phyloP scores from a whole-genome alignment of 2,329 filamentous ascomycete species.

The Sphaerostilbella broomeana region DNA sequence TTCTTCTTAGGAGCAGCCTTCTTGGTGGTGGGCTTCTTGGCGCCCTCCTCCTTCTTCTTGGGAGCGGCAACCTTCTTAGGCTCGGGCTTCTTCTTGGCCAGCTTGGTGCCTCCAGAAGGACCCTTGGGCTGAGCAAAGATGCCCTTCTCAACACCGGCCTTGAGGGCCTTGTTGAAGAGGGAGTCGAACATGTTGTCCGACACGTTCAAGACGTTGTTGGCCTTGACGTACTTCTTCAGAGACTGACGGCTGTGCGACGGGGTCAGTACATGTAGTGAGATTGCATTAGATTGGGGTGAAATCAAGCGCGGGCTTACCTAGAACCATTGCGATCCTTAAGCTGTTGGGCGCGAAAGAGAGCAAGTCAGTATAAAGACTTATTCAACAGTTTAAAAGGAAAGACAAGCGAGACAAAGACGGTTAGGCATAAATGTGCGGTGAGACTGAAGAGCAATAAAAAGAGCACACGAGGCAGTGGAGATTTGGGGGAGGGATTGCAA shows the following conservation, averaged over 20 bases:
- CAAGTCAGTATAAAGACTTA: constrained; percentile 32
- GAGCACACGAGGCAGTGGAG: not conserved
- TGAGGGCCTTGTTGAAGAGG: constrained; percentile 81
- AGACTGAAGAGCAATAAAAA: not conserved
- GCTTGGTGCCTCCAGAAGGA: constrained; percentile 84
- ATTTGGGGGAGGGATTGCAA: not conserved
- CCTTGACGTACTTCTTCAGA: constrained; percentile 55
- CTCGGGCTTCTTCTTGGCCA: constrained; percentile 65
- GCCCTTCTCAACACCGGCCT: constrained; percentile 76
- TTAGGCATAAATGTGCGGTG: constrained; percentile 2
- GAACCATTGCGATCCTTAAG: constrained; percentile 59
- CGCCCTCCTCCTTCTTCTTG: constrained; percentile 27
- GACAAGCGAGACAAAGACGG: not conserved
- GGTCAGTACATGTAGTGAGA: constrained; percentile 11
- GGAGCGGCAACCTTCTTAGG: constrained; percentile 31
- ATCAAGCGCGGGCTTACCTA: constrained; percentile 24
- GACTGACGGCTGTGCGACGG: constrained; percentile 44
- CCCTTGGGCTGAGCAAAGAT: constrained; percentile 88
- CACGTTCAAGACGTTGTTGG: constrained; percentile 44
- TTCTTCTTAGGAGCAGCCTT: constrained; percentile 27
- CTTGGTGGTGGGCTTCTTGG: constrained; percentile 29
- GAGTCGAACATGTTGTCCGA: constrained; percentile 55
- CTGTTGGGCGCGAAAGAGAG: constrained; percentile 31
- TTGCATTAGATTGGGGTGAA: too few species aligned
- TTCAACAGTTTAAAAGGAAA: constrained; percentile 16